Percentiles rank a stretch among this genome's conserved stretches.
Conservation (phyloP, 768 basidiomycete species). For the Lyophyllum decastes region DNA sequence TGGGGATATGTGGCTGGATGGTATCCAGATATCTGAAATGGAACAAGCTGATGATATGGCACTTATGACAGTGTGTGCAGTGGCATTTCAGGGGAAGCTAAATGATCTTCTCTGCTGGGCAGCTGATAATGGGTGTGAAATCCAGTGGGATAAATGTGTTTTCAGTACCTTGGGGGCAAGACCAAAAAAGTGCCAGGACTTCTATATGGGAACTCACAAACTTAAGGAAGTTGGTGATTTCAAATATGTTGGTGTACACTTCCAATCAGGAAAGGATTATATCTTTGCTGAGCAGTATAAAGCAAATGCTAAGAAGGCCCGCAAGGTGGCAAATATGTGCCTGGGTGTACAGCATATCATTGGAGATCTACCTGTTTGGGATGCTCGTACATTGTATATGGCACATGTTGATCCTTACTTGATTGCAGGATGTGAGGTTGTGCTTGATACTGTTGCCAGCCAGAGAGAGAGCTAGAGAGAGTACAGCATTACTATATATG, state of each 20-base stretch:
- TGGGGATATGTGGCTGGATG: neutral
- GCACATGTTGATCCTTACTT: too few species aligned
- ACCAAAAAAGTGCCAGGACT: neutral
- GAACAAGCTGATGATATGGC: neutral
- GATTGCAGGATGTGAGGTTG: neutral
- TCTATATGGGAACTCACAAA: neutral
- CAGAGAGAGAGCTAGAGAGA: neutral
- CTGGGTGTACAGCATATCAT: neutral
- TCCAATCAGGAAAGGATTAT: neutral
- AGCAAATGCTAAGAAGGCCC: neutral
- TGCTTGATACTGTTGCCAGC: neutral
- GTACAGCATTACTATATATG: neutral
- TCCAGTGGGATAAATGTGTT: neutral
- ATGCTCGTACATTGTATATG: neutral
- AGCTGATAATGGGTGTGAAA: neutral
- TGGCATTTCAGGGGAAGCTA: neutral
- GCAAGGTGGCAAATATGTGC: neutral
- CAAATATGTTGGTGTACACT: neutral
- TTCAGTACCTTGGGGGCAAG: neutral
- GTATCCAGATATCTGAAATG: neutral
- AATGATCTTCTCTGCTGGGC: neutral
- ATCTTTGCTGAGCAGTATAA: neutral
- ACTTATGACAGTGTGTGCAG: neutral
- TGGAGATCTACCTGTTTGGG: neutral
- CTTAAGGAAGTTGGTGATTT: neutral